Evolutionary conservation across 345 rosid genomes (phyloP).

Genomic region (Boechera divaricarpa): DNA sequence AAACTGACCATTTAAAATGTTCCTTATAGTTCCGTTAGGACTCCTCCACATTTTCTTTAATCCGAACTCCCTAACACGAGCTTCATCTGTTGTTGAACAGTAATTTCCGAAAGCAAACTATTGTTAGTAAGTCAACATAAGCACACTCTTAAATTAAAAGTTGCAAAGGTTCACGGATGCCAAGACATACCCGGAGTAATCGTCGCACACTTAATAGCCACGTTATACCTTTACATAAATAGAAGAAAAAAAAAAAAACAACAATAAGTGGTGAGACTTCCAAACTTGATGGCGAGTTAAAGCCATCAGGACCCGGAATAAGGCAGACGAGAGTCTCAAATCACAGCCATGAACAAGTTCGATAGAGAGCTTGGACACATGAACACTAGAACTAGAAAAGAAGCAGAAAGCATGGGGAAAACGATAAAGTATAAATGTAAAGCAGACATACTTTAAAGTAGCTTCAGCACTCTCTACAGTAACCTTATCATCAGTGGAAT

Average conservation of each 20-base stretch:
- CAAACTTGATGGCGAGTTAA: background rate
- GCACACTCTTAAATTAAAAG: background rate
- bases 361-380: conserved; percentile 1
- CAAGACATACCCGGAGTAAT: conserved; percentile 60
- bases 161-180: background rate
- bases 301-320: background rate
- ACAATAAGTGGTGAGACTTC: background rate
- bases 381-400: background rate
- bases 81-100: conserved; percentile 65
- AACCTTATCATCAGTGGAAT: conserved; percentile 63
- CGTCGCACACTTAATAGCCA: conserved; percentile 72
- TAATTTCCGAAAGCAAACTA: background rate
- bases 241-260: background rate
- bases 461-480: conserved; percentile 67
- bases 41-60: conserved; percentile 95
- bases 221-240: conserved; percentile 52
- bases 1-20: conserved; percentile 82
- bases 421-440: background rate
- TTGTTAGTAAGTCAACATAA: conserved; percentile 13
- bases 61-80: conserved; percentile 74
- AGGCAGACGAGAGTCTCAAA: background rate
- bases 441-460: conserved; percentile 56
- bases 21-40: conserved; percentile 93
- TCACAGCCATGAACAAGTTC: background rate
- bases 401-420: background rate